Percentiles rank a stretch among this genome's conserved stretches.
phyloP scores from a whole-genome alignment of 2,329 filamentous ascomycete species.

The Fusarium sp. region DNA sequence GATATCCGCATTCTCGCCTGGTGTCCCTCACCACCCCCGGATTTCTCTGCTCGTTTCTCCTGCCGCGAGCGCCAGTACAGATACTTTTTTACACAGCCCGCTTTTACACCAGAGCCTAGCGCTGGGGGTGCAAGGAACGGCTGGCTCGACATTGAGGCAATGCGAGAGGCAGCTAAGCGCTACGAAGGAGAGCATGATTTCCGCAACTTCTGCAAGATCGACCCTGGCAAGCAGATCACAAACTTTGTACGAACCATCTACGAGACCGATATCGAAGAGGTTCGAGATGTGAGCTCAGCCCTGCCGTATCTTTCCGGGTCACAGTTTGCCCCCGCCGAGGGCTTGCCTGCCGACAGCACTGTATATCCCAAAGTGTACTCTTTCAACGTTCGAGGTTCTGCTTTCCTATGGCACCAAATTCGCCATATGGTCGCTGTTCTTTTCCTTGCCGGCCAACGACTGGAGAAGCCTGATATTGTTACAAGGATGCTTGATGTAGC shows the following conservation, averaged over 20 bases:
- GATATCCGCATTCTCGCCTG: conserved; percentile 94
- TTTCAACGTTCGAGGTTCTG: conserved; percentile 88
- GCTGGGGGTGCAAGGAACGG: conserved; percentile 65
- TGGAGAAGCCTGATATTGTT: conserved; percentile 80
- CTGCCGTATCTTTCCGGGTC: conserved; percentile 65
- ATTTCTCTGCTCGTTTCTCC: conserved; percentile 91
- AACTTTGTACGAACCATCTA: conserved; percentile 85
- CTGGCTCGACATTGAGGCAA: conserved; percentile 87
- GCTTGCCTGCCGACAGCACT: conserved; percentile 3
- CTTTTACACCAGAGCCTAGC: conserved; percentile 72
- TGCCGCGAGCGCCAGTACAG: conserved; percentile 92
- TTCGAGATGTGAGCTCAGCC: conserved; percentile 64
- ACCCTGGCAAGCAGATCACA: conserved; percentile 87
- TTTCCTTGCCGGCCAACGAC: conserved; percentile 91
- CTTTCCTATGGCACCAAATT: conserved; percentile 98
- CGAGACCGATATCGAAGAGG: conserved; percentile 80
- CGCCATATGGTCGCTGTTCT: conserved; percentile 91
- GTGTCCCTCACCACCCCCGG: conserved; percentile 82
- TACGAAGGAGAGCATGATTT: conserved; percentile 93
- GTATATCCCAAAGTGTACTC: conserved; percentile 77
- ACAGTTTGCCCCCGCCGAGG: conserved; percentile 49
- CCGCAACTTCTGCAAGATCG: conserved; percentile 95
- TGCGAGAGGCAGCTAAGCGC: conserved; percentile 82
- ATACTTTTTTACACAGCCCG: conserved; percentile 98
- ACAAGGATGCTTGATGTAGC: conserved; percentile 78